Conservation (phyloP, 2,329 filamentous ascomycete species). For the Talaromyces sp. region DNA sequence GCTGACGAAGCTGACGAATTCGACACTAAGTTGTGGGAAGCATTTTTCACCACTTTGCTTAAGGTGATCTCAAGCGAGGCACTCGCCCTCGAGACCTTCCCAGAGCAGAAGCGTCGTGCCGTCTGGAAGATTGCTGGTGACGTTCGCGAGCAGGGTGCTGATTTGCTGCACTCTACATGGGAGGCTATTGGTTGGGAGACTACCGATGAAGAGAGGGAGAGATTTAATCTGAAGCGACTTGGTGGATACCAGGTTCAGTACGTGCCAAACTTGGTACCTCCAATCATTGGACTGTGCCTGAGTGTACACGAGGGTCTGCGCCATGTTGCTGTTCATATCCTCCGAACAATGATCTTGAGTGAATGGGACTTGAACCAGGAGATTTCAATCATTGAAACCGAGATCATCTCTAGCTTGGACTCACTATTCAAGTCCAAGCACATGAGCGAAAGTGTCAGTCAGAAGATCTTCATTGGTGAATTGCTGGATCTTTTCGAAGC, state of each 20-base stretch:
- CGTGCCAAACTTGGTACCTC: slow-evolving; percentile 85
- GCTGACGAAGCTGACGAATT: slow-evolving; percentile 91
- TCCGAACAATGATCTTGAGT: slow-evolving; percentile 97
- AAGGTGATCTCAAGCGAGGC: slow-evolving; percentile 87
- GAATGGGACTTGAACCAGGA: slow-evolving; percentile 97
- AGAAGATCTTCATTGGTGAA: slow-evolving; percentile 90
- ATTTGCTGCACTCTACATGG: slow-evolving; percentile 83
- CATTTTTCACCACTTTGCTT: slow-evolving; percentile 86
- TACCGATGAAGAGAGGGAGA: slow-evolving; percentile 72
- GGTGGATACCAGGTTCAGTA: slow-evolving; percentile 99
- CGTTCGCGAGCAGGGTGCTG: slow-evolving; percentile 87
- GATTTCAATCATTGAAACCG: slow-evolving; percentile 85
- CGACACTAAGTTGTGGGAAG: slow-evolving; percentile 90
- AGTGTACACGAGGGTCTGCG: slow-evolving; percentile 92
- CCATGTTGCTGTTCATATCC: slow-evolving; percentile 84
- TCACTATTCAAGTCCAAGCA: slow-evolving; percentile 85
- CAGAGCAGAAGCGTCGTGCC: slow-evolving; percentile 91
- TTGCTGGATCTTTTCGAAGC: slow-evolving; percentile 78
- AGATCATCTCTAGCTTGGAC: slow-evolving; percentile 94
- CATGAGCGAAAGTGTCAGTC: slow-evolving; percentile 82
- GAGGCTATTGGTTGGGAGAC: slow-evolving; percentile 97
- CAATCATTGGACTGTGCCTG: slow-evolving; percentile 89
- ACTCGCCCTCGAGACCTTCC: slow-evolving; percentile 90
- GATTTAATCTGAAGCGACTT: slow-evolving; percentile 80
- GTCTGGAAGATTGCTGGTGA: slow-evolving; percentile 99